Conservation (phyloP, 179 eudicot species). For the Gypsophila paniculata region DNA sequence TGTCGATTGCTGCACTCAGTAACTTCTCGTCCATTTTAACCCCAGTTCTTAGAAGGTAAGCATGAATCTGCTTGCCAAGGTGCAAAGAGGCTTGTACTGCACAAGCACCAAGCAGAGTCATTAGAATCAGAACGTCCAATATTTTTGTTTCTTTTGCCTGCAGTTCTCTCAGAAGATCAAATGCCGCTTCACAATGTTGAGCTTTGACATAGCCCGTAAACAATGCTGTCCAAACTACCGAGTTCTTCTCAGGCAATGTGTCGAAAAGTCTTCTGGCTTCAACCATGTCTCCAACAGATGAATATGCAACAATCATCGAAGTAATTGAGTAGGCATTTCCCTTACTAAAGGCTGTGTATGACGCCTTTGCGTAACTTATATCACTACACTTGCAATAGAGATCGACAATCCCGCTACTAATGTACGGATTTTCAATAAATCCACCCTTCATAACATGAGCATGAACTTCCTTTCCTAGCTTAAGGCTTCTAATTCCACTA, state of each 20-base stretch:
- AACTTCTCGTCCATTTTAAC: constrained; percentile 46
- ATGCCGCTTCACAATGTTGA: constrained; percentile 50
- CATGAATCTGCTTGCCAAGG: constrained; percentile 74
- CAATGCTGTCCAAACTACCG: constrained; percentile 71
- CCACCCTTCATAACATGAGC: constrained; percentile 51
- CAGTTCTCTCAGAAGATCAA: constrained; percentile 52
- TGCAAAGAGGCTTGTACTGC: constrained; percentile 54
- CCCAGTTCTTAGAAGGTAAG: constrained; percentile 47
- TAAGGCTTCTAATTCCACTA: constrained; percentile 50
- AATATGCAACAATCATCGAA: constrained; percentile 83
- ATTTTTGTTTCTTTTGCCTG: constrained; percentile 27
- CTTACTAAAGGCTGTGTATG: constrained; percentile 31
- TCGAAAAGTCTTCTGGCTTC: constrained; percentile 71
- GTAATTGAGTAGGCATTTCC: constrained; percentile 51
- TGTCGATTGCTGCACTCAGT: constrained; percentile 62
- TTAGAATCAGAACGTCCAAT: constrained; percentile 49
- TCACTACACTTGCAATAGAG: constrained; percentile 69
- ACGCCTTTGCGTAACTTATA: constrained; percentile 59
- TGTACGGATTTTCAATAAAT: constrained; percentile 42
- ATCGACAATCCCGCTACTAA: constrained; percentile 72
- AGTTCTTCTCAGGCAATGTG: constrained; percentile 50
- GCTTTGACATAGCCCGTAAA: constrained; percentile 69
- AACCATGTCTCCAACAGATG: constrained; percentile 57
- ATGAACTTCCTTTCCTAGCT: constrained; percentile 72
- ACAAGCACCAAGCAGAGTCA: constrained; percentile 62